Evolutionary conservation across 768 basidiomycete species (phyloP).

Genomic region (Clitopilus passeckerianus): DNA sequence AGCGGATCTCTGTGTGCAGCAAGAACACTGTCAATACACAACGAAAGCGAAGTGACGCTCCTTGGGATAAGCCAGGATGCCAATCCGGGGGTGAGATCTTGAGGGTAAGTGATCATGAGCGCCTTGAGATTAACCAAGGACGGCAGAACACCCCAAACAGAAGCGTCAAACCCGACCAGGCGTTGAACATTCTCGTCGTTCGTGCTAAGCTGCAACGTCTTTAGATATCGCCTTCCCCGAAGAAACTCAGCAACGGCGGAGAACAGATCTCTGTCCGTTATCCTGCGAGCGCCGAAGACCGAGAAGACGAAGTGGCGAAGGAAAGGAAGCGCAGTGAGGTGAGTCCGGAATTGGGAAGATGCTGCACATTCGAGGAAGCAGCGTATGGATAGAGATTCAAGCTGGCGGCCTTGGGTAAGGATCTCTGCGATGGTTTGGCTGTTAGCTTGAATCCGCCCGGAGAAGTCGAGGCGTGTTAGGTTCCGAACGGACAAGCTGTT

Average conservation of each 20-base stretch:
- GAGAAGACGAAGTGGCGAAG: constrained; percentile 61
- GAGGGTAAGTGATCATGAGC: constrained; percentile 58
- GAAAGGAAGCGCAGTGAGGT: constrained; percentile 46
- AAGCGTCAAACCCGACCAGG: constrained; percentile 62
- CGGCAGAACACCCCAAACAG: constrained; percentile 68
- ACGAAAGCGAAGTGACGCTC: constrained; percentile 38
- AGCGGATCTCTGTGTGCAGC: constrained; percentile 32
- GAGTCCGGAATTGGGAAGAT: constrained; percentile 45
- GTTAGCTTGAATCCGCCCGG: constrained; percentile 47
- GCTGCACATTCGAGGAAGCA: constrained; percentile 48
- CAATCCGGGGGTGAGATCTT: constrained; percentile 56
- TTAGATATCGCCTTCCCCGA: constrained; percentile 45
- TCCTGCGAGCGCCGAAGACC: constrained; percentile 36
- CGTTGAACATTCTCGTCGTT: constrained; percentile 38
- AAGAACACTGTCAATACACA: constrained; percentile 37
- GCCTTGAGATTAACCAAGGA: constrained; percentile 45
- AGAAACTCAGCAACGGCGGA: constrained; percentile 66
- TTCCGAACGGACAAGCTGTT: constrained; percentile 53
- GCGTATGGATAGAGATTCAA: constrained; percentile 55
- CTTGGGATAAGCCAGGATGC: constrained; percentile 68
- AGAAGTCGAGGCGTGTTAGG: constrained; percentile 59
- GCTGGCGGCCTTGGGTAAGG: constrained; percentile 54
- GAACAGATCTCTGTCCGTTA: constrained; percentile 58
- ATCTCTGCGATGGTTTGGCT: constrained; percentile 54
- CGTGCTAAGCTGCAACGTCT: constrained; percentile 47